These are phyloP conservation scores for Citropsis articulata DNA, from an alignment of 345 rosid species.

Conservation along the genomic window DNA sequence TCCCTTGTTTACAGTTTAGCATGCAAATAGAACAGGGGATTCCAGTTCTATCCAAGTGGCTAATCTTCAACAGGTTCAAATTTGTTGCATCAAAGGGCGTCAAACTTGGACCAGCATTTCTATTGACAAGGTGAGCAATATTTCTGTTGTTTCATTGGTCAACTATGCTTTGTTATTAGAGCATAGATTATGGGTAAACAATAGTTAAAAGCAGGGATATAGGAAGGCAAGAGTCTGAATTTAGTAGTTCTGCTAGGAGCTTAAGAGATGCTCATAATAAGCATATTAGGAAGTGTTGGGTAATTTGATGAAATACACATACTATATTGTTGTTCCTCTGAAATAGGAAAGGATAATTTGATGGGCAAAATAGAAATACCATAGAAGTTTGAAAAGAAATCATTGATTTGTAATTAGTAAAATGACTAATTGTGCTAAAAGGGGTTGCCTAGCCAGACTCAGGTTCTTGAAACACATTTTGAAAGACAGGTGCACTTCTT, in stretches of 20 bases:
- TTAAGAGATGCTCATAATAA: conserved; percentile 7
- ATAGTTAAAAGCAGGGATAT: neutral
- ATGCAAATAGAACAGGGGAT: conserved; percentile 95
- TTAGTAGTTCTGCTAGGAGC: neutral
- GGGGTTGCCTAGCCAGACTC: neutral
- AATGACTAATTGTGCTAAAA: neutral
- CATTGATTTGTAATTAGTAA: neutral
- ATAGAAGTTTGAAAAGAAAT: neutral
- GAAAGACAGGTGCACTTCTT: neutral
- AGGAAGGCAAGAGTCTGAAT: neutral
- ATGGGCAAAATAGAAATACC: neutral
- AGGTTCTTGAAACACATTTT: neutral
- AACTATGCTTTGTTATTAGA: conserved; percentile 5
- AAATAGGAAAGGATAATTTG: neutral
- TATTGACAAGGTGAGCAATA: conserved; percentile 68
- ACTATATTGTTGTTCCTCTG: neutral
- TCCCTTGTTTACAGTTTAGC: conserved; percentile 54
- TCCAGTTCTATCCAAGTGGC: conserved; percentile 88
- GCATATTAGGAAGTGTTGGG: neutral
- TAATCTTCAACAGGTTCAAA: conserved; percentile 88
- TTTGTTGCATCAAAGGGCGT: conserved; percentile 80
- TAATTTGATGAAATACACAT: neutral
- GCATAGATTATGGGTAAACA: neutral
- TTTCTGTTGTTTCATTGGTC: conserved; percentile 8
- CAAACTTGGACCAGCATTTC: conserved; percentile 82